Base-by-base conservation (phyloP, 768 basidiomycete genomes). In the Dioszegia aurantiaca region DNA sequence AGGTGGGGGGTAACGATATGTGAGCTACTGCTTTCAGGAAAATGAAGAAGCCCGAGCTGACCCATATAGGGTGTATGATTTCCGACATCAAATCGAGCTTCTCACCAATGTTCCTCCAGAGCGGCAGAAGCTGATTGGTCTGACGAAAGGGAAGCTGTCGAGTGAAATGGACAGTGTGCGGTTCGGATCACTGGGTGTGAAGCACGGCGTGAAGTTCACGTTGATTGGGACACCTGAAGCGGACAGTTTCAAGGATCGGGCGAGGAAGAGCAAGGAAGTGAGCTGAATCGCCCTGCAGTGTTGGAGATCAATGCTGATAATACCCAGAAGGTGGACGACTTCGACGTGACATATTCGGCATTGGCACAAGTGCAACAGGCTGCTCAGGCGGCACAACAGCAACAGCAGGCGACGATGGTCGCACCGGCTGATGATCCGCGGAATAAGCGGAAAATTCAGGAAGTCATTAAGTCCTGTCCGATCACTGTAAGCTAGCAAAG, bases 221-320 rank as follows among this genome's bases (percentile, higher is more conserved):
- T 80, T 91, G 68, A 59, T 92, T 19, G 91, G 91, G 11, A 92
- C 90, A 5, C 88, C 89, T 1, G 84, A 89, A 76, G 89, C 89
- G 30, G 82, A 87, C 60, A 89, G 90, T 71, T 85, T 90, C 72
- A 89, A 88, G 70, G 88, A 89, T 76, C 87, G 87, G 10, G 21
- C 49, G 23, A 11, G 10, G 9, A 53, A 39, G 21, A 8, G 6
- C 6, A 39, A 4, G 3, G 37, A 58, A 23, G 60, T 65, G 39
- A 57, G 60, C 53, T 33, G 21, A 28, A n/a, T 17, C 52, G 5
- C n/a, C 21, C 3, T 21, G n/a, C 23, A 16, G n/a, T 12, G 14
- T 33, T 45, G 40, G 1, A 45, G 23, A 23, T 51, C 41, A 23
- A 24, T 19, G 19, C 37, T 54, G 23, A 24, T 41, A 2, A 19